A percentile compares a stretch with the other conserved stretches of the same genome.
phyloP scores from a whole-genome alignment of 768 basidiomycete species.

The Hortiboletus flavorubellus region DNA sequence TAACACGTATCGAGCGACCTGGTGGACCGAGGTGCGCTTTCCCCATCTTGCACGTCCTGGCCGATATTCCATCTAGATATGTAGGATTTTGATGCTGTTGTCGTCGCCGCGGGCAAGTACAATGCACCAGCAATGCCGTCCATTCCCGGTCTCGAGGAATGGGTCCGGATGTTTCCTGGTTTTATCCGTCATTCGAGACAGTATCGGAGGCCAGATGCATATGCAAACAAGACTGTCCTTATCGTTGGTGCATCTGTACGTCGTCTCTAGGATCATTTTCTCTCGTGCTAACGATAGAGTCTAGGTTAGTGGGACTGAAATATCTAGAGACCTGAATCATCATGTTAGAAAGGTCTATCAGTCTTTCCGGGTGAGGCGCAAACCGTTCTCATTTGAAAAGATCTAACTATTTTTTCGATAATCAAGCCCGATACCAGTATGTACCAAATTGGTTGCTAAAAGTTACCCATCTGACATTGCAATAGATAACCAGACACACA shows the following conservation, averaged over 20 bases:
- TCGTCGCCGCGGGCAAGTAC: constrained; percentile 4
- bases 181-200: constrained; percentile 38
- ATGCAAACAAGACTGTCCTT: constrained; percentile 29
- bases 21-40: constrained; percentile 11
- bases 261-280: not conserved
- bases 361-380: constrained; percentile 5
- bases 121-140: constrained; percentile 6
- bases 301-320: constrained; percentile 6
- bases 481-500: too few relatives aligned
- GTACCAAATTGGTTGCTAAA: not conserved
- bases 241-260: too few relatives aligned
- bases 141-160: constrained; percentile 9
- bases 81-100: constrained; percentile 12
- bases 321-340: constrained; percentile 10
- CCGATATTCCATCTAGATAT: not conserved
- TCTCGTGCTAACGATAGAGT: not conserved
- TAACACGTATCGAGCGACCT: constrained; percentile 20
- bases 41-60: too few relatives aligned
- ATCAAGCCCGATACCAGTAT: constrained; percentile 1
- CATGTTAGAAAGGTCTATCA: constrained; percentile 1
- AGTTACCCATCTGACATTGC: too few relatives aligned
- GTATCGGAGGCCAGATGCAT: constrained; percentile 39
- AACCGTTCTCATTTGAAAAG: not conserved
- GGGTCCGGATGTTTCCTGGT: constrained; percentile 29
- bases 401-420: not conserved